Percentiles rank a stretch among this genome's conserved stretches.
Evolutionary conservation across 768 basidiomycete species (phyloP).

Genomic region (Chiua virens): DNA sequence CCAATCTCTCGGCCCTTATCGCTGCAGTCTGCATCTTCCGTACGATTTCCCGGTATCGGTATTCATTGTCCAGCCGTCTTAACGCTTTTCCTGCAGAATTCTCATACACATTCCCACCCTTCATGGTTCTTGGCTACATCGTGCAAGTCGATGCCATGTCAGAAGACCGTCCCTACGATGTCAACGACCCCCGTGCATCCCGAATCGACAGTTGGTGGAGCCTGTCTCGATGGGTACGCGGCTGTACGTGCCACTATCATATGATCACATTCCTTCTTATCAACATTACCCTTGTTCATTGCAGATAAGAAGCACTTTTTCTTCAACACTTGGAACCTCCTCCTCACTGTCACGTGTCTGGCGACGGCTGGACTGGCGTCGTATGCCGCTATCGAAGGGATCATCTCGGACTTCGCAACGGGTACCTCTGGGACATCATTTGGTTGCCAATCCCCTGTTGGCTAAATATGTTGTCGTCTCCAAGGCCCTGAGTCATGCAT

Average conservation of each 20-base stretch:
- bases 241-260: conserved; percentile 16
- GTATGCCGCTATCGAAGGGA: conserved; percentile 44
- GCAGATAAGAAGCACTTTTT: conserved; percentile 32
- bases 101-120: conserved; percentile 42
- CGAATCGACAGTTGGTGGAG: conserved; percentile 30
- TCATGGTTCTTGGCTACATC: conserved; percentile 32
- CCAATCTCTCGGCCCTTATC: conserved; percentile 52
- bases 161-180: conserved; percentile 23
- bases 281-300: not conserved
- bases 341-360: conserved; percentile 45
- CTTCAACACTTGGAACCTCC: conserved; percentile 55
- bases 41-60: conserved; percentile 23
- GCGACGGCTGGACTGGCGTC: conserved; percentile 50
- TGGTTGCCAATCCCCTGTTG: too few relatives aligned
- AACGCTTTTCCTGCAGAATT: conserved; percentile 34
- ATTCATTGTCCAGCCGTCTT: conserved; percentile 34
- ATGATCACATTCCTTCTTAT: too few relatives aligned
- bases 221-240: conserved; percentile 31
- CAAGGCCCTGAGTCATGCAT: too few relatives aligned
- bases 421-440: too few relatives aligned
- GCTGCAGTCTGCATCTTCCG: conserved; percentile 60
- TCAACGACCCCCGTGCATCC: conserved; percentile 26
- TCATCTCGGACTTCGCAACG: conserved; percentile 47
- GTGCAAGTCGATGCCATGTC: conserved; percentile 29
- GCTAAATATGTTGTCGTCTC: too few relatives aligned